These are phyloP conservation scores for Skeletonema tropicum DNA, from an alignment of 108 stramenopile species.

Conservation along the genomic window DNA sequence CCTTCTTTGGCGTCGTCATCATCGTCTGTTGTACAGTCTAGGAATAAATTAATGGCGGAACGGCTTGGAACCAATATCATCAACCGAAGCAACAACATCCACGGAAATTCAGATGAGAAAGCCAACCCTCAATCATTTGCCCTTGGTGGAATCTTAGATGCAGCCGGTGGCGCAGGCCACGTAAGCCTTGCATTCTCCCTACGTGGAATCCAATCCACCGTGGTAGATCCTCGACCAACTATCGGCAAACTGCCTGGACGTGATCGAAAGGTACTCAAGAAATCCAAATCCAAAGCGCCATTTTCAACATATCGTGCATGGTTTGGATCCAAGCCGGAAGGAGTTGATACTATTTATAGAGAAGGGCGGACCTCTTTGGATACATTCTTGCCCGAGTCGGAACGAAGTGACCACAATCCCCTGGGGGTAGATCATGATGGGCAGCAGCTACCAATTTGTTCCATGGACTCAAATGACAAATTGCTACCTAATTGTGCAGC, in stretches of 20 bases:
- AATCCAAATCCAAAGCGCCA: slow-evolving; percentile 50
- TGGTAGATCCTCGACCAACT: slow-evolving; percentile 73
- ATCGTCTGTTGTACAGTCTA: neutral
- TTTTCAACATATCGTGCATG: slow-evolving; percentile 60
- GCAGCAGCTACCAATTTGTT: slow-evolving; percentile 40
- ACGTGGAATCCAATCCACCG: slow-evolving; percentile 63
- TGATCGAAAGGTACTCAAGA: slow-evolving; percentile 71
- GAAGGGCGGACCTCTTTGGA: slow-evolving; percentile 28
- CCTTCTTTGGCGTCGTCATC: neutral
- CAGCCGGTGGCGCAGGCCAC: slow-evolving; percentile 84
- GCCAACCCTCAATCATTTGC: neutral
- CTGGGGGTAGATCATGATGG: neutral
- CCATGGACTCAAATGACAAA: slow-evolving; percentile 28
- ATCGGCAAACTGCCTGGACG: slow-evolving; percentile 70
- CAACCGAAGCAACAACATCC: slow-evolving; percentile 4
- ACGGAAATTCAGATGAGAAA: neutral
- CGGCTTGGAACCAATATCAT: neutral
- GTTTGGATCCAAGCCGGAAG: slow-evolving; percentile 58
- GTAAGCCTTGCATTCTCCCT: slow-evolving; percentile 75
- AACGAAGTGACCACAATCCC: slow-evolving; percentile 33
- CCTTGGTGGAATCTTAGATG: slow-evolving; percentile 57
- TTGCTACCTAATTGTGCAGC: slow-evolving; percentile 53
- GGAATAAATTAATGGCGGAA: slow-evolving; percentile 8
- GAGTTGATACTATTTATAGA: slow-evolving; percentile 63
- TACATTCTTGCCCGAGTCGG: slow-evolving; percentile 9